Conservation (phyloP, 1,284 basidiomycete species). For the Leccinum subspadiceum region DNA sequence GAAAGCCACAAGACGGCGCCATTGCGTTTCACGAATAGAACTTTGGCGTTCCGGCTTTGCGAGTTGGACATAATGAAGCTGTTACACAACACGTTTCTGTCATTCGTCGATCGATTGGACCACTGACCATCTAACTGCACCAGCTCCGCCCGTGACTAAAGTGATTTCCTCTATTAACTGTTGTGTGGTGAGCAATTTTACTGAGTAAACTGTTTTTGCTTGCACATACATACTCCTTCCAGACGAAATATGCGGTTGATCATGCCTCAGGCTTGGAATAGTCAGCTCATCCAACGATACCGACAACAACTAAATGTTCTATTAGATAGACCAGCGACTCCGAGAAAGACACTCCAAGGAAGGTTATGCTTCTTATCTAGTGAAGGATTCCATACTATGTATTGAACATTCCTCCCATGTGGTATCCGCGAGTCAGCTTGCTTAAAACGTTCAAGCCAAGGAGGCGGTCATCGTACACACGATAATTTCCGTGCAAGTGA, state of each 20-base stretch:
- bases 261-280: background rate
- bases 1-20: too few relatives aligned
- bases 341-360: conserved; percentile 18
- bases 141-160: conserved; percentile 15
- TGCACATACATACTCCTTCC: too few relatives aligned
- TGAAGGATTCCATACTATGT: background rate
- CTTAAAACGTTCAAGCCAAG: background rate
- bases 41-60: conserved; percentile 2
- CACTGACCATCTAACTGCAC: conserved; percentile 20
- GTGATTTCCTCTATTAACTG: background rate
- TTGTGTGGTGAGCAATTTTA: too few relatives aligned
- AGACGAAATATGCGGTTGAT: too few relatives aligned
- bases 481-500: conserved; percentile 11
- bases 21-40: too few relatives aligned
- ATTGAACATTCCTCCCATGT: conserved; percentile 14
- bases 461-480: conserved; percentile 3
- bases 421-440: conserved; percentile 1
- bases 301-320: background rate
- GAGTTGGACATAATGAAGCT: conserved; percentile 29
- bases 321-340: conserved; percentile 12
- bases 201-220: too few relatives aligned
- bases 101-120: background rate
- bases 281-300: background rate
- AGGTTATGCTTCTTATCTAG: conserved; percentile 11
- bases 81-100: background rate